Evolutionary conservation across 768 basidiomycete species (phyloP).

Genomic region (Mycena capillaripes): DNA sequence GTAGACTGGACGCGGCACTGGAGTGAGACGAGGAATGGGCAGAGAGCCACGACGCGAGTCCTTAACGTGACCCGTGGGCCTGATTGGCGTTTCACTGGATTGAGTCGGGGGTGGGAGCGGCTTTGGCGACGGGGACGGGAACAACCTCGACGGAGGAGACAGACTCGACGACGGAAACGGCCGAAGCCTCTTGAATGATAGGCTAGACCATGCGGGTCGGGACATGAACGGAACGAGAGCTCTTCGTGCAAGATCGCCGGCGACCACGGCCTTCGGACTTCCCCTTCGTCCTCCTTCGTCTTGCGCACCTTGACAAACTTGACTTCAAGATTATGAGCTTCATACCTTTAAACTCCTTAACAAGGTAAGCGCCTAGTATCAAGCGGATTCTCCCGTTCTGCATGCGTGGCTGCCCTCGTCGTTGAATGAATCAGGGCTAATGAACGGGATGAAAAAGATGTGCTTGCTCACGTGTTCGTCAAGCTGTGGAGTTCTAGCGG

Average conservation of each 20-base stretch:
- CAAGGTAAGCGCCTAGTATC: too few relatives aligned
- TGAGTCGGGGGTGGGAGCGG: not conserved
- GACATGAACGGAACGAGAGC: not conserved
- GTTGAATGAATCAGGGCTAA: too few relatives aligned
- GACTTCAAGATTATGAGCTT: not conserved
- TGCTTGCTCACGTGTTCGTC: too few relatives aligned
- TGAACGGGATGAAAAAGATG: too few relatives aligned
- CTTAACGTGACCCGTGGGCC: not conserved
- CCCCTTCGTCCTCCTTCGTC: not conserved
- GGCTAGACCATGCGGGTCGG: not conserved
- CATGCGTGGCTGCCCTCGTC: too few relatives aligned
- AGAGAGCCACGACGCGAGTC: constrained; percentile 6
- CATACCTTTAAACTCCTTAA: not conserved
- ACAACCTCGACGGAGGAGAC: not conserved
- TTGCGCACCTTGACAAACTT: not conserved
- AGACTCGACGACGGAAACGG: not conserved
- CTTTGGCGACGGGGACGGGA: not conserved
- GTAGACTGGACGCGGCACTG: not conserved
- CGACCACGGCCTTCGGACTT: not conserved
- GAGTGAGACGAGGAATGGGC: not conserved
- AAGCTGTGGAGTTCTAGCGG: too few relatives aligned
- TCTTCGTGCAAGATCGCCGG: not conserved
- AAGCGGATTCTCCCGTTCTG: too few relatives aligned
- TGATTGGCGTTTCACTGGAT: constrained; percentile 1
- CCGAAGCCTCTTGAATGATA: too few relatives aligned